phyloP scores from a whole-genome alignment of 75 land plant genomes.

The Gnetum montanum region DNA sequence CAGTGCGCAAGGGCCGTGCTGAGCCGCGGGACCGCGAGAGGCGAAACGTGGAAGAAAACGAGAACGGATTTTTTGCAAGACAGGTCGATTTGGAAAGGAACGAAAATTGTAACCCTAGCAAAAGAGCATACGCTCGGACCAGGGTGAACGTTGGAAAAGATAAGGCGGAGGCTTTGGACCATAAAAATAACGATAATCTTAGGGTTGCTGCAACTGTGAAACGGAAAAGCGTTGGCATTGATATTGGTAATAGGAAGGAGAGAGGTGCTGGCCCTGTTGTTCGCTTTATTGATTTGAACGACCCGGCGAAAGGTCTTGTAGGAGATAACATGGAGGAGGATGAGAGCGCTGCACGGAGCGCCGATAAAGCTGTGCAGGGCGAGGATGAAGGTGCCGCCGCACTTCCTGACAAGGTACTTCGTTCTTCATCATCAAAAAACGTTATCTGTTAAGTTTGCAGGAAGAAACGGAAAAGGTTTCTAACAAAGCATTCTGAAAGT shows the following conservation, averaged over 20 bases:
- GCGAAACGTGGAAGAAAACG: neutral
- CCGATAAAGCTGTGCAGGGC: constrained; percentile 25
- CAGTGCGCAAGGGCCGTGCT: constrained; percentile 37
- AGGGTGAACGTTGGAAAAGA: constrained; percentile 28
- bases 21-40: constrained; percentile 6
- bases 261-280: neutral
- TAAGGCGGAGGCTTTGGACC: constrained; percentile 12
- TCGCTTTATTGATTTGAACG: neutral
- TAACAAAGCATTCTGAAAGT: too few species aligned
- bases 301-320: neutral
- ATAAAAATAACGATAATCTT: neutral
- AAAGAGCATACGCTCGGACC: constrained; percentile 13
- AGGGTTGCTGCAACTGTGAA: neutral
- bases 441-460: too few species aligned
- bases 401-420: constrained; percentile 36
- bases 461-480: too few species aligned
- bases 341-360: constrained; percentile 28
- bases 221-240: neutral
- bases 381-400: constrained; percentile 38
- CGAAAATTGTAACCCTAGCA: too few species aligned
- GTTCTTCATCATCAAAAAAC: too few species aligned
- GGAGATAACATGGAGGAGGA: constrained; percentile 28
- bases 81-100: too few species aligned
- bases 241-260: neutral
- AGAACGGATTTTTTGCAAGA: too few species aligned